Percentiles rank a stretch among this genome's conserved stretches.
Evolutionary conservation across 306 rosid species (phyloP).

Genomic region (Hippophae tibetana): DNA sequence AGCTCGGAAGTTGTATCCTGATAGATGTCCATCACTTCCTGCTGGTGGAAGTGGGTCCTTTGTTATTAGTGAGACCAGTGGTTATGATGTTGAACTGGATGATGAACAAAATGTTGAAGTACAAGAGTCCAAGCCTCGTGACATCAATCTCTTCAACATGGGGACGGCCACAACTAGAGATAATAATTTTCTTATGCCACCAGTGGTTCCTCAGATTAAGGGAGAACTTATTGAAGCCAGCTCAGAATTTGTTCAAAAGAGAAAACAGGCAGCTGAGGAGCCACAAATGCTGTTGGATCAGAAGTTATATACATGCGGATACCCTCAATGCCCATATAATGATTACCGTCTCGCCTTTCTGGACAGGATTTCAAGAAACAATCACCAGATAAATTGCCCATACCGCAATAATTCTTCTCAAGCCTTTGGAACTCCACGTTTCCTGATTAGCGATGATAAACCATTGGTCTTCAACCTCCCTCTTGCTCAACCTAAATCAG

Average conservation of each 20-base stretch:
- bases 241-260: slow-evolving; percentile 25
- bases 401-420: slow-evolving; percentile 21
- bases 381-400: slow-evolving; percentile 42
- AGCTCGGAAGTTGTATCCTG: slow-evolving; percentile 39
- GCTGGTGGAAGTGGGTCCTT: slow-evolving; percentile 26
- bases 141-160: slow-evolving; percentile 13
- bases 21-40: slow-evolving; percentile 27
- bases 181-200: slow-evolving; percentile 11
- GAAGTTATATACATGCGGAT: slow-evolving; percentile 34
- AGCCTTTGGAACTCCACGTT: slow-evolving; percentile 26
- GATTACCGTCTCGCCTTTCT: slow-evolving; percentile 31
- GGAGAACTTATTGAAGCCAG: slow-evolving; percentile 29
- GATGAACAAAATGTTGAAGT: slow-evolving; percentile 24
- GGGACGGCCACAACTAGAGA: slow-evolving; percentile 19
- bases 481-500: slow-evolving; percentile 23
- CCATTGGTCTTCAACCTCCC: slow-evolving; percentile 18
- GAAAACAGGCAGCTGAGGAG: slow-evolving; percentile 29
- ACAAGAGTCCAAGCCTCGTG: slow-evolving; percentile 32
- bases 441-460: slow-evolving; percentile 22
- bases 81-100: slow-evolving; percentile 41
- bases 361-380: slow-evolving; percentile 33
- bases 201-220: slow-evolving; percentile 21
- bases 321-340: slow-evolving; percentile 29
- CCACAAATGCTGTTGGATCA: slow-evolving; percentile 17
- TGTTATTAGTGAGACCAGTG: slow-evolving; percentile 26